phyloP scores from a whole-genome alignment of 371 early-diverging fungal genomes.

The Saksenaea oblongispora region DNA sequence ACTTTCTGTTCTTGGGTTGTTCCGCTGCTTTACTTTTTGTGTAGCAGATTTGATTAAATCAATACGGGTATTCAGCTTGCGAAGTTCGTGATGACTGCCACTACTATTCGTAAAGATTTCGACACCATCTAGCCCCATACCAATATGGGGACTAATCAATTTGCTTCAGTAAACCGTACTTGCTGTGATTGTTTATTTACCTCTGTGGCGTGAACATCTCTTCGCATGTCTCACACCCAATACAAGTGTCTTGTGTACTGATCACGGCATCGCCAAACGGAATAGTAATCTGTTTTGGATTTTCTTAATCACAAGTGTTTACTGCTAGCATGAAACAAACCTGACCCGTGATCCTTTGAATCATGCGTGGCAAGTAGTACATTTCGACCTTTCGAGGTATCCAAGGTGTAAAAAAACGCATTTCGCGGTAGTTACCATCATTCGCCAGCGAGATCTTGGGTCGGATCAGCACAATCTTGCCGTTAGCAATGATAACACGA shows the following conservation, averaged over 20 bases:
- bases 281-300: slow-evolving; percentile 41
- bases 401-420: slow-evolving; percentile 96
- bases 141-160: slow-evolving; percentile 83
- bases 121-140: slow-evolving; percentile 91
- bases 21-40: slow-evolving; percentile 58
- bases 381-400: slow-evolving; percentile 65
- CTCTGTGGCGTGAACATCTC: slow-evolving; percentile 93
- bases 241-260: slow-evolving; percentile 74
- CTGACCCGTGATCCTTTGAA: slow-evolving; percentile 79
- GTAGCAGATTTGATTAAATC: slow-evolving; percentile 91
- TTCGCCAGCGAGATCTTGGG: slow-evolving; percentile 95
- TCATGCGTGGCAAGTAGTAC: slow-evolving; percentile 79
- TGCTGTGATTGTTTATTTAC: slow-evolving; percentile 28
- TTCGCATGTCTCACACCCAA: slow-evolving; percentile 97
- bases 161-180: neutral
- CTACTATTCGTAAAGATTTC: slow-evolving; percentile 95
- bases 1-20: neutral
- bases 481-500: slow-evolving; percentile 81
- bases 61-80: slow-evolving; percentile 84
- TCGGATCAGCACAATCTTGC: slow-evolving; percentile 88
- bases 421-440: slow-evolving; percentile 97
- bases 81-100: slow-evolving; percentile 90
- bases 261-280: slow-evolving; percentile 90
- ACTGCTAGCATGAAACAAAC: slow-evolving; percentile 19
- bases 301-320: neutral